Evolutionary conservation across 371 early-diverging fungal species (phyloP), one percentile per base, ranked within the genome.

Genomic region (Synchytrium microbalum): DNA sequence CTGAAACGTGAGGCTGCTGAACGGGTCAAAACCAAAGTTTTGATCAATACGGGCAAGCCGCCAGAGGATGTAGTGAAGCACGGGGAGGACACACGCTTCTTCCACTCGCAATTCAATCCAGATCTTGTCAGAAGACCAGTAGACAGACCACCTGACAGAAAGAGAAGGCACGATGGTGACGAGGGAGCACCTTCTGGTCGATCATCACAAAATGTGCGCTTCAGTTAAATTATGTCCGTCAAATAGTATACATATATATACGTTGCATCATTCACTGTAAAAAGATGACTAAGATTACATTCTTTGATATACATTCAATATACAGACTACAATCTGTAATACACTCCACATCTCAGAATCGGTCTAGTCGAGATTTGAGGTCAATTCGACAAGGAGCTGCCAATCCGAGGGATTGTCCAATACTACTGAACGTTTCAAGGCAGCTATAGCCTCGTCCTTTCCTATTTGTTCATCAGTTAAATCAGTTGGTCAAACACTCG

Each of bases 391-490:
- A 54, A 80, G 62, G 46, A 79, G 66, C 66, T 79, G 79, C 81
- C 81, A 81, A 61, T 81, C 81, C 23, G 78, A 78, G 0, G 81
- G 81, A 61, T 81, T 81, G 68, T 81, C 81, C 19, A 81, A 66
- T 64, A 70, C 69, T 29, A 81, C 81, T 19, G 79, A 79, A 59
- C 78, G 79, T 62, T 81, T 81, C 33, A 81, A 68, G 2, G 81
- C 81, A 2, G 69, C 71, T 46, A 81, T 78, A 1, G 81, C 81
- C 26, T 81, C 81, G 59, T 81, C 79, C 62, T 78, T 78, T 23
- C 81, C 79, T 79, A 64, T 16, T 32, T n/a, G n/a, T 2, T 31
- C 14, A 28, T 29, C 14, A 24, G 23, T 23, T 2, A 8, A 10
- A 16, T 1, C 32, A 51, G 14, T n/a, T 14, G 26, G 2, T 25